Conservation (phyloP, 2,329 filamentous ascomycete species). For the Phialophora expanda region DNA sequence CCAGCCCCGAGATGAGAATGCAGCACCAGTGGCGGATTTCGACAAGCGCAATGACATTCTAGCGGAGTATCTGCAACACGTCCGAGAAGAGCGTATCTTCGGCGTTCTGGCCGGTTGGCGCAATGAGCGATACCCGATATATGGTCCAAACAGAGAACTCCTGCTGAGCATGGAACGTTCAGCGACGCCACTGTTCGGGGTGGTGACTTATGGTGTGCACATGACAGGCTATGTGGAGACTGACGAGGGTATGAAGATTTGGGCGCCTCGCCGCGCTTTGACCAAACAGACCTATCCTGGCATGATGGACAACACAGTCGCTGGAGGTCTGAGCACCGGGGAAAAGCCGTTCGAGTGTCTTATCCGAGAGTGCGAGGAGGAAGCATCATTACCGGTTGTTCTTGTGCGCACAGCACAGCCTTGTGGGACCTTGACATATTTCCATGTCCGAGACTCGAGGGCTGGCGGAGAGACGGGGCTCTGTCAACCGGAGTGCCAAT, state of each 20-base stretch:
- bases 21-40: slow-evolving; percentile 52
- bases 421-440: slow-evolving; percentile 79
- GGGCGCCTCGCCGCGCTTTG: slow-evolving; percentile 77
- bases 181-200: slow-evolving; percentile 74
- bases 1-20: slow-evolving; percentile 30
- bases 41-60: slow-evolving; percentile 65
- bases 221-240: slow-evolving; percentile 73
- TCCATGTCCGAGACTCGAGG: slow-evolving; percentile 75
- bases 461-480: slow-evolving; percentile 81
- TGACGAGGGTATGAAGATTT: slow-evolving; percentile 71
- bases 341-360: slow-evolving; percentile 82
- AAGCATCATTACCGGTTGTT: slow-evolving; percentile 76
- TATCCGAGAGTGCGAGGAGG: slow-evolving; percentile 84
- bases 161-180: slow-evolving; percentile 79
- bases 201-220: slow-evolving; percentile 79
- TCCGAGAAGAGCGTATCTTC: slow-evolving; percentile 74
- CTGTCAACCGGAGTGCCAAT: slow-evolving; percentile 89
- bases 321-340: slow-evolving; percentile 79
- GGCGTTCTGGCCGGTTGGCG: slow-evolving; percentile 78
- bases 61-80: slow-evolving; percentile 65
- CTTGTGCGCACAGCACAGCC: slow-evolving; percentile 66
- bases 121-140: slow-evolving; percentile 79
- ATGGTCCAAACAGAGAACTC: slow-evolving; percentile 62
- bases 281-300: slow-evolving; percentile 85
- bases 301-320: slow-evolving; percentile 96